Evolutionary conservation across 2,329 filamentous ascomycete genomes (phyloP).

Genomic region (Drechslerella coelobrocha): DNA sequence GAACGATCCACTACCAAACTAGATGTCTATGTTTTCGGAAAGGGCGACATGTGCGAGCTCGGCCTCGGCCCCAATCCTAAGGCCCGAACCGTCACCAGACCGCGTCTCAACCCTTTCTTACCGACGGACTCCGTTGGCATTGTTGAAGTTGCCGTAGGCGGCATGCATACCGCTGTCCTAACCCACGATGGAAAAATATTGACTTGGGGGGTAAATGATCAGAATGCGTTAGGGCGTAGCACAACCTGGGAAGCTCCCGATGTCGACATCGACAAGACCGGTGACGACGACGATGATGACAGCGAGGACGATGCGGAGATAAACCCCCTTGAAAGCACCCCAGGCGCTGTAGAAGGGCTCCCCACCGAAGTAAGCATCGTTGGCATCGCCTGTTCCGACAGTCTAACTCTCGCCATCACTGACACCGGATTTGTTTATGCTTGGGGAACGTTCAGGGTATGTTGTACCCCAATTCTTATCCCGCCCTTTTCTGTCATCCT

Average conservation of each 20-base stretch:
- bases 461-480: conserved; percentile 54
- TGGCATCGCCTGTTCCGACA: conserved; percentile 75
- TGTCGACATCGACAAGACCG: conserved; percentile 66
- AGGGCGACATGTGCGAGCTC: conserved; percentile 80
- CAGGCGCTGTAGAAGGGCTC: conserved; percentile 68
- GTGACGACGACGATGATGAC: conserved; percentile 62
- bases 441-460: conserved; percentile 80
- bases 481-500: neutral
- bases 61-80: conserved; percentile 70
- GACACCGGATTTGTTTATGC: conserved; percentile 78
- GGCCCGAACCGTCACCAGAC: conserved; percentile 73
- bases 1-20: conserved; percentile 64
- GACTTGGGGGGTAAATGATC: conserved; percentile 88
- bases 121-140: conserved; percentile 67
- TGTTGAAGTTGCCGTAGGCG: conserved; percentile 77
- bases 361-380: conserved; percentile 69
- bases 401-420: conserved; percentile 76
- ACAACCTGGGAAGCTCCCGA: conserved; percentile 72
- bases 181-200: conserved; percentile 81
- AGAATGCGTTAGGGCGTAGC: conserved; percentile 78
- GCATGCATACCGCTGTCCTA: conserved; percentile 80
- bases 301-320: conserved; percentile 64
- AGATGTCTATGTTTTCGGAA: conserved; percentile 80
- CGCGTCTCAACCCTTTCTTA: conserved; percentile 71
- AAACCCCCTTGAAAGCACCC: conserved; percentile 76